Percentiles rank a stretch among this genome's conserved stretches.
Conservation (phyloP, 2,329 filamentous ascomycete species). For the Xylariomycetidae sp. region DNA sequence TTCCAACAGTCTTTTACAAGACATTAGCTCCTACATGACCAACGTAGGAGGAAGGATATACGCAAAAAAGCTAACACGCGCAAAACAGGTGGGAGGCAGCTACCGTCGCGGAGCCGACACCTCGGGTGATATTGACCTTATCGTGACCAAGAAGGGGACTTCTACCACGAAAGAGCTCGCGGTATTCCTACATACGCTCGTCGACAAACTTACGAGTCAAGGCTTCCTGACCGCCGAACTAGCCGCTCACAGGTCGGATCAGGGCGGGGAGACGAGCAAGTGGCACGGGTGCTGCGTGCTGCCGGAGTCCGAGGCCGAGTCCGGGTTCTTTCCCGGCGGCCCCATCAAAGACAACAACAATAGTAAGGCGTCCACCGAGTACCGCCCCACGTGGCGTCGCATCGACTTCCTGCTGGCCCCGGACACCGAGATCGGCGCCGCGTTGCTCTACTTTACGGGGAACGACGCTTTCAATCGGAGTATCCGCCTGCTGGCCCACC, state of each 20-base stretch:
- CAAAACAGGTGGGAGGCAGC: slow-evolving; percentile 80
- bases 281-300: slow-evolving; percentile 85
- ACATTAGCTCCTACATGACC: no score
- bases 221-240: slow-evolving; percentile 69
- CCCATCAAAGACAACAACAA: no score
- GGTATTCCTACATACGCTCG: slow-evolving; percentile 57
- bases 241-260: slow-evolving; percentile 48
- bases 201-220: slow-evolving; percentile 53
- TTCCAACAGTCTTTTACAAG: no score
- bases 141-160: slow-evolving; percentile 68
- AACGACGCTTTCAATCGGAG: slow-evolving; percentile 94
- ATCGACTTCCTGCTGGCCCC: slow-evolving; percentile 85
- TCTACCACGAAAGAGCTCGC: slow-evolving; percentile 50
- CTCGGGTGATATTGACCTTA: slow-evolving; percentile 79
- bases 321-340: no score
- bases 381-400: slow-evolving; percentile 62
- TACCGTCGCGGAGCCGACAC: slow-evolving; percentile 73
- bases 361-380: slow-evolving; percentile 18
- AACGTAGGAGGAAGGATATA: no score
- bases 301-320: slow-evolving; percentile 40
- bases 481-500: slow-evolving; percentile 72
- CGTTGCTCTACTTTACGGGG: slow-evolving; percentile 91
- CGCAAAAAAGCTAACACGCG: no score
- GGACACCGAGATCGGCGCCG: slow-evolving; percentile 72
- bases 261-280: slow-evolving; percentile 58